Base-by-base conservation (phyloP, 2,329 filamentous ascomycete genomes). In the Colletotrichum sp. region DNA sequence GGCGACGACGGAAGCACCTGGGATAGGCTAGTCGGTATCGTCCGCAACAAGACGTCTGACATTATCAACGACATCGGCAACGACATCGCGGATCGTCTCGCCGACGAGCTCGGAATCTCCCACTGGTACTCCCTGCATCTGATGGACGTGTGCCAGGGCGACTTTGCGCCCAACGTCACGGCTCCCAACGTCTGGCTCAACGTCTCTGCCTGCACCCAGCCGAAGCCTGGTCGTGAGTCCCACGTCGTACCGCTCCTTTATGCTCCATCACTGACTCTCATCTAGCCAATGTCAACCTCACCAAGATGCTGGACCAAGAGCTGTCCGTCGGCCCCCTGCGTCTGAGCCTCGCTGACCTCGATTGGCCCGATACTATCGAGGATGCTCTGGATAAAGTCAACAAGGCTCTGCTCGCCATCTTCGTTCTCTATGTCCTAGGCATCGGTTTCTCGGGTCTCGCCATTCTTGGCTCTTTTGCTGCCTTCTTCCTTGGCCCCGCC, bases 71-170 rank as follows among this genome's bases (percentile, higher is more conserved):
- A 87, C 36, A 79, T 88, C 39, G 82, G 83, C 7, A 84, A 85
- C 71, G 82, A 86, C 9, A 77, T 86, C 52, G 85, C 85, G 49
- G 87, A 86, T 72, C 78, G 86, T 69, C 67, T 89, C 62, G 82
- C 85, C 65, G 82, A 85, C 15, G 82, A 84, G n/a, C 81, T 90
- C 32, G 88, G 88, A 29, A 86, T 90, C 71, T 84, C 85, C 1
- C 83, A 90, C 76, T 90, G 88, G 88, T 90, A 90, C 78, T 89
- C 88, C 19, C 76, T 90, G 34, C 88, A 90, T 77, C 78, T 90
- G 78, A 87, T 88, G 86, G 84, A 85, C 52, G 81, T 83, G 6
- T 90, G 88, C 80, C 82, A 89, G 79, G 88, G 88, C 63, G 78
- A 84, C 78, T 90, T 85, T 77, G 82, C 83, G 55, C 87, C 87